phyloP scores from a whole-genome alignment of 331 rosid genomes.

The Prunus yedoensis region DNA sequence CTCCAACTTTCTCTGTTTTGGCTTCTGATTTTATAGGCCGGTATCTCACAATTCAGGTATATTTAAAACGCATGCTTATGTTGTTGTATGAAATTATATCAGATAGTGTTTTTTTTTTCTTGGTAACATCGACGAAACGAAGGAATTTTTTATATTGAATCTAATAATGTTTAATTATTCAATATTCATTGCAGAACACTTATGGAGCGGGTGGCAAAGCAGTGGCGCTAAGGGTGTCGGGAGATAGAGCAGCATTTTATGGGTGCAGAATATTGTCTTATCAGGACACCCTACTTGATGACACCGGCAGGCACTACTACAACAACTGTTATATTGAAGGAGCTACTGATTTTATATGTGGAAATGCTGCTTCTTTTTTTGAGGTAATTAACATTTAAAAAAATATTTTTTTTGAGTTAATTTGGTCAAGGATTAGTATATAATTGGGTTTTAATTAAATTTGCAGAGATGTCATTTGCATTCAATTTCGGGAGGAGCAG shows the following conservation, averaged over 20 bases:
- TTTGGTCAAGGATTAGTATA: background rate
- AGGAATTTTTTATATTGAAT: no score
- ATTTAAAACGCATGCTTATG: background rate
- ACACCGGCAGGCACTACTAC: constrained; percentile 54
- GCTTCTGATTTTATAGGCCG: constrained; percentile 54
- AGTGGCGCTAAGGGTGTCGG: no score
- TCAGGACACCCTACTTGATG: no score
- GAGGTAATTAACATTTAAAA: constrained; percentile 32
- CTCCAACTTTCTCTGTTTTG: constrained; percentile 39
- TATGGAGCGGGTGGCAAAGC: no score
- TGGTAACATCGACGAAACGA: no score
- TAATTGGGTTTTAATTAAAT: background rate
- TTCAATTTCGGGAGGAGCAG: constrained; percentile 37
- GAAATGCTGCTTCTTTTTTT: constrained; percentile 48
- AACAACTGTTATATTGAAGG: constrained; percentile 54
- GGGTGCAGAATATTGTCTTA: no score
- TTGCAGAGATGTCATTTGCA: constrained; percentile 50
- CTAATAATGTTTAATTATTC: background rate
- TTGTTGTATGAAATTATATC: no score
- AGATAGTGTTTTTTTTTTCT: no score
- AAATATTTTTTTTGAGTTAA: no score
- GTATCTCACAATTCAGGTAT: constrained; percentile 51
- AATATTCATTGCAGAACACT: no score
- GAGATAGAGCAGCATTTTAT: no score
- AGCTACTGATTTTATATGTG: constrained; percentile 54